These are phyloP conservation scores for Microdochium bolleyi DNA, from an alignment of 2,329 filamentous ascomycete species.

Conservation along the genomic window DNA sequence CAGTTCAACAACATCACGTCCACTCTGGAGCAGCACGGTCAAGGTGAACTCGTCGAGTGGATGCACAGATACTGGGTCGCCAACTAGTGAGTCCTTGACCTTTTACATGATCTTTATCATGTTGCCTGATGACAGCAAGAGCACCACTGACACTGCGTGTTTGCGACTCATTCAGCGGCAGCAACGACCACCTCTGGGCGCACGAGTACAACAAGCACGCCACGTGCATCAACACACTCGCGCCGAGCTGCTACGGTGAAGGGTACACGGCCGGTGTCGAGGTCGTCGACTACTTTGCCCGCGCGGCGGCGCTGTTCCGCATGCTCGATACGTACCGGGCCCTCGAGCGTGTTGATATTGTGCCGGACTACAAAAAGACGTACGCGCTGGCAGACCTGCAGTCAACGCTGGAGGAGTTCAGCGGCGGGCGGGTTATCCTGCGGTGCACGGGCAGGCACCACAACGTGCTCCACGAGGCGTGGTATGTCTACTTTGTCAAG, in stretches of 20 bases:
- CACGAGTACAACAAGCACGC: constrained; percentile 68
- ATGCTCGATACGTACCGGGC: constrained; percentile 33
- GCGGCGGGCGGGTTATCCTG: constrained; percentile 35
- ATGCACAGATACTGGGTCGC: constrained; percentile 37
- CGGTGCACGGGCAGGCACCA: constrained; percentile 27
- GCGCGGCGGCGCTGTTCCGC: constrained; percentile 31
- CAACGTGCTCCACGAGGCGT: constrained; percentile 39
- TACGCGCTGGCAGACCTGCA: constrained; percentile 35
- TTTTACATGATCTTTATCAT: neutral
- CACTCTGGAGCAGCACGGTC: constrained; percentile 29
- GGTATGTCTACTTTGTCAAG: constrained; percentile 45
- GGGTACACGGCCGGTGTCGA: constrained; percentile 34
- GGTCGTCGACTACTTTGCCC: constrained; percentile 35
- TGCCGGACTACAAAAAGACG: constrained; percentile 21
- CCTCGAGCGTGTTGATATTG: constrained; percentile 26
- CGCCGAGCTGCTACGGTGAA: constrained; percentile 54
- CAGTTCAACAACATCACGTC: constrained; percentile 31
- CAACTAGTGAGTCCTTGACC: constrained; percentile 19
- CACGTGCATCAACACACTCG: constrained; percentile 63
- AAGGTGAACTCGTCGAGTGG: constrained; percentile 26
- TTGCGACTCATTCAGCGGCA: constrained; percentile 15
- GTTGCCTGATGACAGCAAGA: neutral
- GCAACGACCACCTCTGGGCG: constrained; percentile 48
- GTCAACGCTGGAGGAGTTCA: constrained; percentile 31
- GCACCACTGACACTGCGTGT: too few relatives aligned